These are phyloP conservation scores for Ilyonectria destructans DNA, from an alignment of 2,329 filamentous ascomycete genomes.

Conservation along the genomic window DNA sequence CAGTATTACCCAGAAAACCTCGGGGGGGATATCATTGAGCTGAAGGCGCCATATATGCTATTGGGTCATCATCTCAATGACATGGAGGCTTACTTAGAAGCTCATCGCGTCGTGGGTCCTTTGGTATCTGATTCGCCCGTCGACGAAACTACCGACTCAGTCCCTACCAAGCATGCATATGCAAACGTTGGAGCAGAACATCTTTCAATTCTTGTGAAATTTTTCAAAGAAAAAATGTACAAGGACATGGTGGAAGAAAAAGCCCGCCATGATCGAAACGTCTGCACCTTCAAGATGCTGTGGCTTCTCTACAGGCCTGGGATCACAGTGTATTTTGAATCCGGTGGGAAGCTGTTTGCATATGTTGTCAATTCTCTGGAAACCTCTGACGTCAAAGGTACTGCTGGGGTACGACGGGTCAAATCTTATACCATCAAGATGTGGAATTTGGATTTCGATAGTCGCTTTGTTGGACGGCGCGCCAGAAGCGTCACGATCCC, in stretches of 20 bases:
- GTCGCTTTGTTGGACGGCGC: not conserved
- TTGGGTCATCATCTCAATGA: not conserved
- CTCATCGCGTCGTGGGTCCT: not conserved
- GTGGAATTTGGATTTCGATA: not conserved
- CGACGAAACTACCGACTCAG: not conserved
- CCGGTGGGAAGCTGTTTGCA: not conserved
- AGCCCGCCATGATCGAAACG: not conserved
- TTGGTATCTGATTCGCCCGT: not conserved
- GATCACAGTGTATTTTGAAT: not conserved
- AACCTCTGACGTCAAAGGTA: not conserved
- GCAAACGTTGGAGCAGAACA: not conserved
- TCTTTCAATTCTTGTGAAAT: not conserved
- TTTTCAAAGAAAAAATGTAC: not conserved
- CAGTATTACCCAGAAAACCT: slow-evolving; percentile 4
- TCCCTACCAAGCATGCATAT: not conserved
- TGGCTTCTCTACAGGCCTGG: slow-evolving; percentile 5
- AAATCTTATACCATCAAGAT: not conserved
- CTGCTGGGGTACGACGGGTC: not conserved
- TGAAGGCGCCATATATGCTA: not conserved
- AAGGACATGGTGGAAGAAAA: not conserved
- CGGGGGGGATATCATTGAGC: not conserved
- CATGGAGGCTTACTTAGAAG: not conserved
- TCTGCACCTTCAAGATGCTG: not conserved
- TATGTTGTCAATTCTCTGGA: not conserved
- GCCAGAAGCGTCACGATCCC: not conserved